Conservation (phyloP, 257 asterid species). For the Solanum sejunctum region DNA sequence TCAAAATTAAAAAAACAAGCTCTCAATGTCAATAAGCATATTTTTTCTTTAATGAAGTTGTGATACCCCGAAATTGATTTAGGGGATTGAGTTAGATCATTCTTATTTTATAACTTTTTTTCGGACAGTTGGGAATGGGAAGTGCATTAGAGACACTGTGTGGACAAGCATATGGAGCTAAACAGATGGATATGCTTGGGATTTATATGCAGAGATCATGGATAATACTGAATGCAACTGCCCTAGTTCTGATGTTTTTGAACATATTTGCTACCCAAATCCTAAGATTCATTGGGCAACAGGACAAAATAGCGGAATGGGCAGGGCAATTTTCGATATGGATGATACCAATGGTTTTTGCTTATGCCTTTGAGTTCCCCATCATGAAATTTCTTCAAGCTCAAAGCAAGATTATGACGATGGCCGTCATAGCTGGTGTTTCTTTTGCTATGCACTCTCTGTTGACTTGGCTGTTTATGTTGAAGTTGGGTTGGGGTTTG, state of each 20-base stretch:
- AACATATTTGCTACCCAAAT: conserved; percentile 4
- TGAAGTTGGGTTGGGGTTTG: conserved; percentile 4
- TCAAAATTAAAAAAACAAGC: background rate
- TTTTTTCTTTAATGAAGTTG: background rate
- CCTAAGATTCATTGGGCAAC: background rate
- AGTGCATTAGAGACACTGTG: conserved; percentile 11
- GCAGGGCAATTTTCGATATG: background rate
- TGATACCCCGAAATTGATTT: no score
- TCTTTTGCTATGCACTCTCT: background rate
- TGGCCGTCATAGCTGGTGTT: conserved; percentile 1
- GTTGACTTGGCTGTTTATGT: conserved; percentile 3
- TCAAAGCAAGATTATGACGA: conserved; percentile 1
- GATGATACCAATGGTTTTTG: conserved; percentile 11
- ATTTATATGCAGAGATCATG: conserved; percentile 15
- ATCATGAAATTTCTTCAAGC: conserved; percentile 5
- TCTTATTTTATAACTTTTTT: background rate
- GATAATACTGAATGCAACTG: background rate
- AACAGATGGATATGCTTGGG: background rate
- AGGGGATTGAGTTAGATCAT: no score
- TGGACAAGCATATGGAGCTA: conserved; percentile 13
- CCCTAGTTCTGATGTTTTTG: background rate
- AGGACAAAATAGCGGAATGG: background rate
- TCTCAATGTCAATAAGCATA: no score
- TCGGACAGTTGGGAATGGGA: conserved; percentile 7
- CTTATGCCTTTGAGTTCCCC: background rate